Evolutionary conservation across 2,329 filamentous ascomycete genomes (phyloP).

Genomic region (Taxawa tesnikishii): DNA sequence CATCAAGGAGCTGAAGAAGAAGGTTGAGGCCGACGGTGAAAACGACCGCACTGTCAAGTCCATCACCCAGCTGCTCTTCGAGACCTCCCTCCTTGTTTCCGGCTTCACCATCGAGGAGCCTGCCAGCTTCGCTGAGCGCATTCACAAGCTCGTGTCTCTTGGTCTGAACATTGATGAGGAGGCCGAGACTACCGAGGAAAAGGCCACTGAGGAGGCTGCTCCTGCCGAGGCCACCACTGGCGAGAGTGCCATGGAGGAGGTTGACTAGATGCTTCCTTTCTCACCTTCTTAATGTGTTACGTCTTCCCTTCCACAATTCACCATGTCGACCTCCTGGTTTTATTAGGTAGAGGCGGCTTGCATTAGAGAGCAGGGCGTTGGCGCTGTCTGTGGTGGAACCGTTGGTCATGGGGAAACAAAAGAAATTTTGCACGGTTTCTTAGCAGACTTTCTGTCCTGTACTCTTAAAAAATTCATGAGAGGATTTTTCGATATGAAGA

Average conservation of each 20-base stretch:
- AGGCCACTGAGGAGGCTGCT: conserved; percentile 45
- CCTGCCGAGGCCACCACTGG: conserved; percentile 53
- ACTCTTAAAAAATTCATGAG: no score
- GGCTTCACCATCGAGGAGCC: conserved; percentile 99
- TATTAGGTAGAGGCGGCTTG: no score
- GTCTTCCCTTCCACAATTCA: conserved; percentile 6
- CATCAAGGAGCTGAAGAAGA: conserved; percentile 98
- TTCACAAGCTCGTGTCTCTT: conserved; percentile 98
- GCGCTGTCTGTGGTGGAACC: no score
- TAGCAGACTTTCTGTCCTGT: no score
- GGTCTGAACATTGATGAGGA: conserved; percentile 96
- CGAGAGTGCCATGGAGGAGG: conserved; percentile 99
- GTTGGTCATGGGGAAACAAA: no score
- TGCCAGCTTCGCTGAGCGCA: conserved; percentile 93
- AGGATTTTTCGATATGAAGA: no score
- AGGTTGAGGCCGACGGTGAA: conserved; percentile 96
- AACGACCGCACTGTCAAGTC: conserved; percentile 99
- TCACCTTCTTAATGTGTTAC: conserved; percentile 4
- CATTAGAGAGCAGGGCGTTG: no score
- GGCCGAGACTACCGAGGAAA: conserved; percentile 54
- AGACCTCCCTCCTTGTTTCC: conserved; percentile 96
- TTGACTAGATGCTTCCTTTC: conserved; percentile 56
- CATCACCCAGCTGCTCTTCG: conserved; percentile 95
- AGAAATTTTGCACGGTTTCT: no score
- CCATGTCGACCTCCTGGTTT: no score